phyloP scores from a whole-genome alignment of 257 asterid species.

The Asclepias syriaca region DNA sequence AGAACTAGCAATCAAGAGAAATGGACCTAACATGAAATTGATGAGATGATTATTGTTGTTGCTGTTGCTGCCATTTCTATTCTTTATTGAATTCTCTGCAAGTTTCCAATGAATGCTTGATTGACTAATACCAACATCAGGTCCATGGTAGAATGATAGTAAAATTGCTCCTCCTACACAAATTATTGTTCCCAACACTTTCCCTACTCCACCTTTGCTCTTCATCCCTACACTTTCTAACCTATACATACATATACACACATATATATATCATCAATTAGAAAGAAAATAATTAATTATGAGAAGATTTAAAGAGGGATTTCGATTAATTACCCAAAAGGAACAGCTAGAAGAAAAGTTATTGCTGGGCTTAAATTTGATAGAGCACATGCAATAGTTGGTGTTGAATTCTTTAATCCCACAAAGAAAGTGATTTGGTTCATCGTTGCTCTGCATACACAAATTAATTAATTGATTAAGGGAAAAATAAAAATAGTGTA shows the following conservation, averaged over 20 bases:
- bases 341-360: conserved; percentile 70
- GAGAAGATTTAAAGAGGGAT: too few relatives aligned
- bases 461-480: background rate
- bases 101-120: conserved; percentile 65
- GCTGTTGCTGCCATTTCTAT: conserved; percentile 18
- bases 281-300: too few relatives aligned
- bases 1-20: conserved; percentile 65
- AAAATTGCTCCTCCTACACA: conserved; percentile 81
- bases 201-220: conserved; percentile 63
- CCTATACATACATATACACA: conserved; percentile 22
- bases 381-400: conserved; percentile 85
- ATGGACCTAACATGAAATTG: conserved; percentile 51
- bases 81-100: conserved; percentile 37
- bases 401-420: conserved; percentile 80
- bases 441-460: conserved; percentile 56
- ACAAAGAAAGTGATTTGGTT: conserved; percentile 80
- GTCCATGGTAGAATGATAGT: conserved; percentile 66
- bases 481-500: too few relatives aligned
- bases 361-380: conserved; percentile 69
- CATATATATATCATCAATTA: too few relatives aligned
- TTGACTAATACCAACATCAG: conserved; percentile 37
- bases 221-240: conserved; percentile 55
- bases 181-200: conserved; percentile 55
- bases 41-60: conserved; percentile 42
- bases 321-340: conserved; percentile 47